These are phyloP conservation scores for Cladosporium sp. DNA, from an alignment of 2,329 filamentous ascomycete species.

Conservation along the genomic window DNA sequence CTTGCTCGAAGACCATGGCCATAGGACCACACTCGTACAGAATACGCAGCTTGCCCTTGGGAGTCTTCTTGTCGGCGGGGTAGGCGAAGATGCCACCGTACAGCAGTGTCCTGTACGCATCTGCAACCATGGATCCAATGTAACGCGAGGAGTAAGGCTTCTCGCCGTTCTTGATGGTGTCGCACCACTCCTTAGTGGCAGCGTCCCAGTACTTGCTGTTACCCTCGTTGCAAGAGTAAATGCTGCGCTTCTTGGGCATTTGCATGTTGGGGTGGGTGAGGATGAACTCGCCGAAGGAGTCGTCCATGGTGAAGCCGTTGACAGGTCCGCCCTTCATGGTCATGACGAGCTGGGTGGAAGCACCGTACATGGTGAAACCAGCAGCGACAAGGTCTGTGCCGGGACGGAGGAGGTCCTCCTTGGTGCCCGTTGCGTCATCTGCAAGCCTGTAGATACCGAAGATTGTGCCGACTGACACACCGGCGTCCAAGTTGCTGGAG, in stretches of 20 bases:
- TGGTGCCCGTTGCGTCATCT: conserved; percentile 70
- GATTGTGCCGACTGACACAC: conserved; percentile 96
- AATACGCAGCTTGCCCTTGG: conserved; percentile 96
- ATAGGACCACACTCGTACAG: conserved; percentile 98
- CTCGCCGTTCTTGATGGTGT: conserved; percentile 79
- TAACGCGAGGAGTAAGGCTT: conserved; percentile 88
- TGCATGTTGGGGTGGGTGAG: conserved; percentile 93
- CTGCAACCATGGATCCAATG: conserved; percentile 97
- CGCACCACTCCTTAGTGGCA: conserved; percentile 81
- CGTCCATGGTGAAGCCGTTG: conserved; percentile 98
- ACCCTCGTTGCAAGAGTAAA: conserved; percentile 98
- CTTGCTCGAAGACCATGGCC: conserved; percentile 99
- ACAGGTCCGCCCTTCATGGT: conserved; percentile 92
- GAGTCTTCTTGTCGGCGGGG: conserved; percentile 95
- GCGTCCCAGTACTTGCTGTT: conserved; percentile 97
- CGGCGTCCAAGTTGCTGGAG: conserved; percentile 94
- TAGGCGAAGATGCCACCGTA: conserved; percentile 99
- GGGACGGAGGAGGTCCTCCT: conserved; percentile 84
- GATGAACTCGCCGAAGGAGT: conserved; percentile 96
- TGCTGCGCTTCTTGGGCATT: conserved; percentile 75
- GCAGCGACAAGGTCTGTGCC: conserved; percentile 89
- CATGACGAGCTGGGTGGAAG: conserved; percentile 91
- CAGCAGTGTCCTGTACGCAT: conserved; percentile 91
- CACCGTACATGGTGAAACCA: conserved; percentile 99
- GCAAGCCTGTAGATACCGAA: conserved; percentile 90